Percentiles rank a stretch among this genome's conserved stretches.
Conservation (phyloP, 2,329 filamentous ascomycete genomes). For the Claviceps humidiphila region DNA sequence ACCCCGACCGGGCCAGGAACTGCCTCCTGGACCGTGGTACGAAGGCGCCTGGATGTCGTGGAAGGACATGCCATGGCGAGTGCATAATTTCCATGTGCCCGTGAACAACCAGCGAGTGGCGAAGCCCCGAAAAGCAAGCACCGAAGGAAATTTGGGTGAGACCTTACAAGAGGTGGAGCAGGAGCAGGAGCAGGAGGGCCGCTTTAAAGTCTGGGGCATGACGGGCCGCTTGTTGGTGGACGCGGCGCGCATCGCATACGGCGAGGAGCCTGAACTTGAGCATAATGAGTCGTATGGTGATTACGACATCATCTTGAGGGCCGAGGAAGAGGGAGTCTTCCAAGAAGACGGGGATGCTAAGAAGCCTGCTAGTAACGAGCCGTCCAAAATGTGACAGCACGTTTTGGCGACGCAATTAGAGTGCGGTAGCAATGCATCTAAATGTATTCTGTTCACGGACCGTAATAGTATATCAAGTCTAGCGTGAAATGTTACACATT, state of each 20-base stretch:
- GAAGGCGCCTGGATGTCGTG: slow-evolving; percentile 68
- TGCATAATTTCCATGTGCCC: slow-evolving; percentile 90
- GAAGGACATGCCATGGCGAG: slow-evolving; percentile 64
- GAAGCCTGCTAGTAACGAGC: slow-evolving; percentile 16
- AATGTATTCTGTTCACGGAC: background rate
- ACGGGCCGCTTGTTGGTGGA: slow-evolving; percentile 85
- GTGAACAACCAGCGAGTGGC: slow-evolving; percentile 57
- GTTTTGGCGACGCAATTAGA: background rate
- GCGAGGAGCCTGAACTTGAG: slow-evolving; percentile 72
- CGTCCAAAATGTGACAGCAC: slow-evolving; percentile 18
- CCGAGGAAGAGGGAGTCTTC: slow-evolving; percentile 32
- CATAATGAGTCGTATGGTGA: slow-evolving; percentile 42
- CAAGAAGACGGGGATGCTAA: slow-evolving; percentile 24
- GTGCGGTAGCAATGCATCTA: background rate
- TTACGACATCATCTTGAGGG: slow-evolving; percentile 33
- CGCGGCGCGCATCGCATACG: slow-evolving; percentile 73
- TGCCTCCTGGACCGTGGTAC: slow-evolving; percentile 61
- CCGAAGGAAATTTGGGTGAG: slow-evolving; percentile 30
- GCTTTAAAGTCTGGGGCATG: slow-evolving; percentile 90
- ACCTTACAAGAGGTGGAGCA: slow-evolving; percentile 36
- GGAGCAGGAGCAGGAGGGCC: slow-evolving; percentile 33
- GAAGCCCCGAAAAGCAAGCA: slow-evolving; percentile 35
- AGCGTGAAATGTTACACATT: background rate
- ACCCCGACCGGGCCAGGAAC: slow-evolving; percentile 20
- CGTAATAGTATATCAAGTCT: background rate